Evolutionary conservation across 2,329 filamentous ascomycete genomes (phyloP).

Genomic region (Botrytis hyacinthi): DNA sequence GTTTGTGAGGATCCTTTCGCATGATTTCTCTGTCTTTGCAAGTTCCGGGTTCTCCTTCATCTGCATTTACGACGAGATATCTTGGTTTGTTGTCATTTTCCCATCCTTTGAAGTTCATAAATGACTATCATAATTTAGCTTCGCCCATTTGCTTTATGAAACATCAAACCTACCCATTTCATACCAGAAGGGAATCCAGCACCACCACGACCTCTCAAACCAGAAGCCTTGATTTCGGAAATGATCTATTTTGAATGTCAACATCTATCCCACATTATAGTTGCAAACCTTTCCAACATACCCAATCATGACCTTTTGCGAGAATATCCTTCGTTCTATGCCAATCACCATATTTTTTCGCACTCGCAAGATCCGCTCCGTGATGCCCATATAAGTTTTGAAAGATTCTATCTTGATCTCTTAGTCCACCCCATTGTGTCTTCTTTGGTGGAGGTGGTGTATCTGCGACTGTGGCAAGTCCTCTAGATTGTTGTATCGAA

Average conservation of each 20-base stretch:
- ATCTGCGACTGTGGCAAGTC: conserved; percentile 80
- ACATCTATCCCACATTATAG: conserved; percentile 14
- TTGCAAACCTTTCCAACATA: conserved; percentile 39
- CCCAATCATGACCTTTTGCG: conserved; percentile 94
- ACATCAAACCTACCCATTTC: conserved; percentile 79
- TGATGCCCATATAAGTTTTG: conserved; percentile 96
- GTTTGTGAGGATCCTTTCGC: conserved; percentile 99
- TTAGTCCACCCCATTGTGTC: conserved; percentile 78
- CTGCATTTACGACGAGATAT: conserved; percentile 96
- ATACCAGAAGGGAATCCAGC: conserved; percentile 96
- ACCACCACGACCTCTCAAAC: conserved; percentile 91
- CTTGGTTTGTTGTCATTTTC: conserved; percentile 95
- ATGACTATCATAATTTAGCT: conserved; percentile 61
- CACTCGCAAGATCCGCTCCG: conserved; percentile 85
- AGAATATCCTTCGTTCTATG: conserved; percentile 99
- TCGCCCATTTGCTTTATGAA: conserved; percentile 23
- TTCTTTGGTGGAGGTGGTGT: conserved; percentile 61
- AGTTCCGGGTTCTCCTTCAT: conserved; percentile 97
- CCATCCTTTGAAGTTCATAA: conserved; percentile 99
- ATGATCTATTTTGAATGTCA: conserved; percentile 65
- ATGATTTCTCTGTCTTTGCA: conserved; percentile 99
- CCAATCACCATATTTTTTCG: conserved; percentile 98
- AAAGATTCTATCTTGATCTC: conserved; percentile 98
- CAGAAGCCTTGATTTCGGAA: conserved; percentile 93
- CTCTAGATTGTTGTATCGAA: conserved; percentile 57